Percentiles rank a stretch among this genome's conserved stretches.
phyloP scores from a whole-genome alignment of 345 rosid species.

The Sisymbrium altissimum region DNA sequence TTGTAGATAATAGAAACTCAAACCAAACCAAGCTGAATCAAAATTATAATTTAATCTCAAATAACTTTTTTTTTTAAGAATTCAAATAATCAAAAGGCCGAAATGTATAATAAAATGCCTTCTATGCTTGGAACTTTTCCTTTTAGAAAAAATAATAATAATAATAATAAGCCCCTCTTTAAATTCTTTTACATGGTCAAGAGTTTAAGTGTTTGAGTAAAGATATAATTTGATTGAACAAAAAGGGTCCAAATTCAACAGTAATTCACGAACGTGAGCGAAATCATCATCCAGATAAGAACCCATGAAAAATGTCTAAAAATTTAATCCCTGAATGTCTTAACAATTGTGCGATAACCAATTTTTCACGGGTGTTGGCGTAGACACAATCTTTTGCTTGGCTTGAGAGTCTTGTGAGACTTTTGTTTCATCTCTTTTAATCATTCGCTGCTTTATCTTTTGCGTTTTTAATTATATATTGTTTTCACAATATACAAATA shows the following conservation, averaged over 20 bases:
- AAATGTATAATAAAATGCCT: too few relatives aligned
- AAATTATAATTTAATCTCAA: too few relatives aligned
- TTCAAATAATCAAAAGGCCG: too few relatives aligned
- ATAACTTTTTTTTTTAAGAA: too few relatives aligned
- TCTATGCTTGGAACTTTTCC: not conserved
- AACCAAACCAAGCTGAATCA: too few relatives aligned
- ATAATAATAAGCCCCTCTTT: not conserved
- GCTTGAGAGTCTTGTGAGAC: conserved; percentile 28
- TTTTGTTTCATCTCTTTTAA: conserved; percentile 15
- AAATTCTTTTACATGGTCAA: not conserved
- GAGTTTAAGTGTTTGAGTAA: conserved; percentile 2
- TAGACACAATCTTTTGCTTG: conserved; percentile 18
- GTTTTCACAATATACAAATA: not conserved
- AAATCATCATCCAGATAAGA: conserved; percentile 1
- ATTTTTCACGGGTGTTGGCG: conserved; percentile 8
- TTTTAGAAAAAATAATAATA: too few relatives aligned
- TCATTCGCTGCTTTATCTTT: conserved; percentile 28
- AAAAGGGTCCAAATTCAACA: not conserved
- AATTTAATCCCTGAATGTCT: not conserved
- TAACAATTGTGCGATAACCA: not conserved
- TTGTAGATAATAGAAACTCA: too few relatives aligned
- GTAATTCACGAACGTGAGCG: conserved; percentile 1
- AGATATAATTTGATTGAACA: not conserved
- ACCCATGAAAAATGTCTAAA: not conserved
- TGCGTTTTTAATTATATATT: not conserved